Evolutionary conservation across 768 basidiomycete genomes (phyloP), one percentile per base, ranked within the genome.

Genomic region (Lentinus brumalis): DNA sequence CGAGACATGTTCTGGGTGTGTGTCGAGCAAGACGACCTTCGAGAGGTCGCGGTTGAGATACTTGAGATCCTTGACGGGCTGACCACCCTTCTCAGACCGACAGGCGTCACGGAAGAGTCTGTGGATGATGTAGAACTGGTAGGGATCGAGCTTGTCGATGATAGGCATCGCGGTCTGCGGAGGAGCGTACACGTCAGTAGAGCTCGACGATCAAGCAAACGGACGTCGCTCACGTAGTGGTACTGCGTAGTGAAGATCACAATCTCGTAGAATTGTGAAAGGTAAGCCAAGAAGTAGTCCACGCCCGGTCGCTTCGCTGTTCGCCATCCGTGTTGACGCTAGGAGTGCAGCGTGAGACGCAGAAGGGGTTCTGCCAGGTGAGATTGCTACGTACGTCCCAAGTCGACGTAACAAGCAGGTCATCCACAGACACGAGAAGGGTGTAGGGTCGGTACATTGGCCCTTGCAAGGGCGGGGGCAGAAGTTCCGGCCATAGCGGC

Each of bases 241-340:
- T 91, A 84, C 76, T 96, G 94, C 16, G 87, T 83, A 10, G 96
- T 98, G 78, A 98, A 99, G 56, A 99, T 80, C 38, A 98, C 96
- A 59, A 98, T 86, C 79, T 99, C 97, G 73, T 94, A 99, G 78
- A 98, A 99, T 70, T 98, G 96, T 0, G 94, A 93, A 50, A 99
- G 85, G 73, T 99, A 99, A 30, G 86, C 96, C 38, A 99, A 81
- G 84, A 99, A 99, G 77, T 99, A 98, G 71, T 99, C 97, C 15
- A 95, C 92, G 4, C 97, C 97, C 1, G 97, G 96, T 38, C 97
- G 87, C 77, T 98, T 99, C 5, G 96, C 96, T 3, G 96, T 98
- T 65, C 94, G 82, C 96, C 97, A 99, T 53, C 97, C 97, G 68
- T 92, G 82, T 76, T 92, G 85, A 56, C 96, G 86, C 94, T 97